Evolutionary conservation across 148 eudicot genomes (phyloP), one percentile per base, ranked within the genome.

Genomic region (Suaeda aralocaspica): DNA sequence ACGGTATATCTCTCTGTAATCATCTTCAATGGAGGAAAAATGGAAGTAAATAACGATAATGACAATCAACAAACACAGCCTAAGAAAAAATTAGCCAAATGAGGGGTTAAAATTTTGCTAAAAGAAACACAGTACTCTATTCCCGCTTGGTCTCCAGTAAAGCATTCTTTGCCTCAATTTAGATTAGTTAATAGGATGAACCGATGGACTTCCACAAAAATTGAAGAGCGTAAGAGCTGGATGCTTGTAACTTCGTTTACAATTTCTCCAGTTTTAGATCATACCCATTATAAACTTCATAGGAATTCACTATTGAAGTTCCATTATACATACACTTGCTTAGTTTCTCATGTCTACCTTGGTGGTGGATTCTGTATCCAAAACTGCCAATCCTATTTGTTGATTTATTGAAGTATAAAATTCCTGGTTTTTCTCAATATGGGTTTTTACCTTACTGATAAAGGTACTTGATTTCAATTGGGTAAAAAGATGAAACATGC

Each of bases 121-220:
- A 94, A 94, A 0, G 99, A 94, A 94, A 94, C 77, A 91, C 99
- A 22, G 99, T 94, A 77, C 97, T 91, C 79, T 94, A 97, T 91
- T 91, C 1, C 85, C 83, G 31, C 97, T 84, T 66, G 89, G 96
- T 10, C 99, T 84, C 86, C 90, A 84, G 62, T 94, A 94, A 6
- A 84, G 3, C 4, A 91, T 93, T 10, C 65, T 72, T 41, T 85
- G 42, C 19, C 99, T 69, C 71, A 91, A 70, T 48, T 89, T 86
- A n/a, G 68, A 74, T 68, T 94, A 97, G 64, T 91, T 91, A 18
- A 94, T 87, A 2, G 99, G 99, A 16, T 29, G 11, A 2, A 94
- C n/a, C n/a, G n/a, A n/a, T n/a, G n/a, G n/a, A n/a, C 68, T 64
- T 91, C 93, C 19, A 94, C 72, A 0, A 92, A 91, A 50, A 94